Base-by-base conservation (phyloP, 768 basidiomycete genomes). In the Tubosaeta brunneosetosa region DNA sequence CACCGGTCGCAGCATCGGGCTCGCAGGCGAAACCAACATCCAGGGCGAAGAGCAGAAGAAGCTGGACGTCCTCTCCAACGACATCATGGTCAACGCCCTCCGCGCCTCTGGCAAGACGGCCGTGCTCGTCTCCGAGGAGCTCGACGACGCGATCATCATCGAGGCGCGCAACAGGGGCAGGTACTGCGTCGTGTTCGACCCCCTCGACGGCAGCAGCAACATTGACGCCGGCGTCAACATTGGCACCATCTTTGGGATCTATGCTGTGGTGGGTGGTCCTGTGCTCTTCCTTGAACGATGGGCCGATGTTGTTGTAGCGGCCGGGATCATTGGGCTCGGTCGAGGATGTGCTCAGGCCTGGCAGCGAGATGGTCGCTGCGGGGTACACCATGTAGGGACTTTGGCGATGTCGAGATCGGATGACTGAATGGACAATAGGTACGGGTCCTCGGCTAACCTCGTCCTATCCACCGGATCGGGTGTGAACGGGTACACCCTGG, bases 41-140 rank as follows among this genome's bases (percentile, higher is more conserved):
- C 92, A 94, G 72, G 97, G 97, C 19, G 97, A 98, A 70, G 97
- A 98, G 66, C 97, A 99, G 79, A 99, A 99, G 80, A 99, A 99
- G 74, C 80, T 99, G 49, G 94, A 97, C 65, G 86, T 97, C n/a
- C 77, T 97, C 31, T 89, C 93, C 13, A 97, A 99, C 69, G 94
- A 99, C 69, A 99, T 99, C 79, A 98, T 99, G 97, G 82, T 98
- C 63, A 97, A 97, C 65, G 87, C 94, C 44, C 82, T 99, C 32
- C 83, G 91, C 38, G 94, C 94, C 3, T 94, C 91, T n/a, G 93
- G 97, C 49, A 97, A 94, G 80, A 91, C 86, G 7, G 88, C 93
- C 13, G 97, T 99, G 13, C 87, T 99, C 60, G 93, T 99, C 56
- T 94, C 93, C 16, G 97, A 99, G 71, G 94, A 97, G 66, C 78